Conservation (phyloP, 2,329 filamentous ascomycete species). For the Claviceps cyperi region DNA sequence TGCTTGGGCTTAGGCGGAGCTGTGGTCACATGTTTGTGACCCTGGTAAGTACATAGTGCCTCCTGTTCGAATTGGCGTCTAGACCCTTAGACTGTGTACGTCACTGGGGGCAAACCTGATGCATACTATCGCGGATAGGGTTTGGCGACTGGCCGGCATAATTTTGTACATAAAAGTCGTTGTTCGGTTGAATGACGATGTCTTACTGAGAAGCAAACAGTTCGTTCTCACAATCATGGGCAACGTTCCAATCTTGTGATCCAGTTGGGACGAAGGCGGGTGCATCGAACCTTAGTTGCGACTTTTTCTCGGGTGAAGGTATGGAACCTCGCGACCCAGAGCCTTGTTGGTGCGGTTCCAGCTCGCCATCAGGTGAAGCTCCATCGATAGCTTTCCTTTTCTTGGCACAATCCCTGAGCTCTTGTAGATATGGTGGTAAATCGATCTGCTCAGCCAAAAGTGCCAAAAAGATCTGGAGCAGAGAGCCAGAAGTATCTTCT, state of each 20-base stretch:
- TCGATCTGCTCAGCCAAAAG: constrained; percentile 1
- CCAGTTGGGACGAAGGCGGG: not conserved
- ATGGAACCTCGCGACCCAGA: not conserved
- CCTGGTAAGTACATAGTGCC: not conserved
- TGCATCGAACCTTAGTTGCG: not conserved
- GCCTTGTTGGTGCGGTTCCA: not conserved
- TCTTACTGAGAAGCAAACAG: no score
- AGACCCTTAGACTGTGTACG: constrained; percentile 1
- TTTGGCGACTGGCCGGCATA: not conserved
- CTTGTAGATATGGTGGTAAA: not conserved
- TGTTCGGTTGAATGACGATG: not conserved
- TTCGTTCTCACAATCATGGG: not conserved
- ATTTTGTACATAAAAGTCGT: not conserved
- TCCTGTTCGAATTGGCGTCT: not conserved
- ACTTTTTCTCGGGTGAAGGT: not conserved
- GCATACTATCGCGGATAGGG: not conserved
- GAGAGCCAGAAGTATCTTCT: not conserved
- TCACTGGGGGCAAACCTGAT: constrained; percentile 1
- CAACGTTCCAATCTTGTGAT: not conserved
- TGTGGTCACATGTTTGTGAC: not conserved
- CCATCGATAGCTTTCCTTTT: not conserved
- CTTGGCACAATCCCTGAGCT: not conserved
- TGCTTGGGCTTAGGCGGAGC: not conserved
- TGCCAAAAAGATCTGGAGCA: constrained; percentile 3
- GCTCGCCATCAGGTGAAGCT: not conserved